phyloP scores from a whole-genome alignment of 371 early-diverging fungal species.

The Mortierella sp. region DNA sequence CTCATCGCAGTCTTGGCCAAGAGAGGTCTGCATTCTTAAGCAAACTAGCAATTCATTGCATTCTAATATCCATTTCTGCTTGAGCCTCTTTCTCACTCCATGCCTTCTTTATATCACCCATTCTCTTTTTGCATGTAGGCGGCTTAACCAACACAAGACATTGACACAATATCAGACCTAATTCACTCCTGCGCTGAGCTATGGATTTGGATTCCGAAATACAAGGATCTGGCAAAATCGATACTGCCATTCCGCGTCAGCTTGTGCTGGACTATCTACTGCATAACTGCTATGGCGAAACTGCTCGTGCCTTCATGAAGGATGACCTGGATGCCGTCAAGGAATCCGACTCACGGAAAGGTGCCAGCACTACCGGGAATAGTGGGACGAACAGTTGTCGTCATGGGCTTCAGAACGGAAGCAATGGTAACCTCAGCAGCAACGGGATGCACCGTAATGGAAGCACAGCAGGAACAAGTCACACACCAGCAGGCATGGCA shows the following conservation, averaged over 20 bases:
- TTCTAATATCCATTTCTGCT: too few species aligned
- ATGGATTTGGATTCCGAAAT: slow-evolving; percentile 53
- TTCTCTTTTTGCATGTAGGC: too few species aligned
- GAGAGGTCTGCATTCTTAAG: too few species aligned
- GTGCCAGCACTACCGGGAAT: neutral
- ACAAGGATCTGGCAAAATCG: slow-evolving; percentile 41
- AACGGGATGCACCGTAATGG: slow-evolving; percentile 16
- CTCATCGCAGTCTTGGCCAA: too few species aligned
- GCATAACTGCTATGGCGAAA: slow-evolving; percentile 71
- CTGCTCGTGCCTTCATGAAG: slow-evolving; percentile 67
- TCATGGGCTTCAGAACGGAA: neutral
- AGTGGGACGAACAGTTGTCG: neutral
- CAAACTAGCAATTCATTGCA: too few species aligned
- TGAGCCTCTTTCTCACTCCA: neutral
- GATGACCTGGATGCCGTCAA: slow-evolving; percentile 56
- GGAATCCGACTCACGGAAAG: slow-evolving; percentile 24
- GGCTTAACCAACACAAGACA: too few species aligned
- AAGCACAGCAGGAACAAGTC: slow-evolving; percentile 1
- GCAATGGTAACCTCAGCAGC: slow-evolving; percentile 13
- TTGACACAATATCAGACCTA: too few species aligned
- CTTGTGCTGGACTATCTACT: slow-evolving; percentile 66
- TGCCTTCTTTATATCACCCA: neutral
- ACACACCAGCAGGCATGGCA: slow-evolving; percentile 35
- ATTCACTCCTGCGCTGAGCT: too few species aligned
- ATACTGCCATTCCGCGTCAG: slow-evolving; percentile 52